Evolutionary conservation across 352 stramenopile species (phyloP).

Genomic region (Phytophthora fragariae): DNA sequence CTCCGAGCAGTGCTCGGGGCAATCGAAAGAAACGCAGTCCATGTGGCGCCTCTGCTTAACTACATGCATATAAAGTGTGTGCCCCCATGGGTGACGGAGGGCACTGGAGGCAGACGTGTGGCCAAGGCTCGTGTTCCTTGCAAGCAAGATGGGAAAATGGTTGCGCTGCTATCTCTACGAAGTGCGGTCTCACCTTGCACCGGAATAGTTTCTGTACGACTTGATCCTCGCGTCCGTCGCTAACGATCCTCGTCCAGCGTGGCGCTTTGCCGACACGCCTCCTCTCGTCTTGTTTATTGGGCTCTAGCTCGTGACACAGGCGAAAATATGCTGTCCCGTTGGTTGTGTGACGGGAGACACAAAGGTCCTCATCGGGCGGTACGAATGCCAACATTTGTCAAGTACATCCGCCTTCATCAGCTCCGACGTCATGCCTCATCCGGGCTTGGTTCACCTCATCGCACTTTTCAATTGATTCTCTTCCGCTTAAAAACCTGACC

Average conservation of each 20-base stretch:
- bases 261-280: conserved; percentile 16
- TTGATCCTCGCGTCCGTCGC: not conserved
- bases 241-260: conserved; percentile 16
- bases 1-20: not conserved
- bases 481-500: conserved; percentile 4
- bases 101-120: conserved; percentile 4
- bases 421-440: not conserved
- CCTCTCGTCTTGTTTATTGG: conserved; percentile 20
- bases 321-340: conserved; percentile 14
- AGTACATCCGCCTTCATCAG: not conserved
- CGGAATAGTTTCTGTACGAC: conserved; percentile 26
- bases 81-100: conserved; percentile 21
- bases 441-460: conserved; percentile 1
- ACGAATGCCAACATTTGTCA: conserved; percentile 4
- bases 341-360: conserved; percentile 7
- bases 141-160: conserved; percentile 23
- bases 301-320: conserved; percentile 16
- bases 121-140: conserved; percentile 21
- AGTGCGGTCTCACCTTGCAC: conserved; percentile 5
- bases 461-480: conserved; percentile 20
- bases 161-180: conserved; percentile 8
- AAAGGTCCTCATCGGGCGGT: conserved; percentile 13
- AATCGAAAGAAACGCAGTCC: conserved; percentile 32
- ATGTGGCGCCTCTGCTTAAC: conserved; percentile 20
- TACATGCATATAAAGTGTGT: conserved; percentile 15